Base-by-base conservation (phyloP, 257 asterid genomes). In the Leptodermis oblonga region DNA sequence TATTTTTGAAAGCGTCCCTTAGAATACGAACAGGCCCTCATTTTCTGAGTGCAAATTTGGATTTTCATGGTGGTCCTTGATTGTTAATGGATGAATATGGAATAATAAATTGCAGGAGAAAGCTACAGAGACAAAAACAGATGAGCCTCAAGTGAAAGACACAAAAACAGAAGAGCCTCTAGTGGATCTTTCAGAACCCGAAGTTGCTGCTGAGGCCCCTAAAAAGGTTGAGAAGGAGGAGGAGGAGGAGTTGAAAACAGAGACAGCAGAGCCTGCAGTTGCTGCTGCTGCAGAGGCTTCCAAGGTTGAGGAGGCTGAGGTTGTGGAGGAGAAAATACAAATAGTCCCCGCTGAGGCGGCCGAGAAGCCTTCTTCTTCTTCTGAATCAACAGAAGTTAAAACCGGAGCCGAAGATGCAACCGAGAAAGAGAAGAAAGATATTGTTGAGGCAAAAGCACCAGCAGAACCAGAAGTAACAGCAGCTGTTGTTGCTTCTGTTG, bases 161-260 rank as follows among this genome's bases (percentile, higher is more conserved):
- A n/a, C n/a, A n/a, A n/a, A n/a, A 77, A 75, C 22, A 14, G 89
- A 58, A 63, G 81, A 65, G 54, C 83, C 80, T 34, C 69, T 72
- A 70, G 83, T 80, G 54, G 90, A 84, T 55, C 70, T 74, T 17
- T 46, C 82, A 10, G 86, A 80, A 60, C 73, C 86, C 62, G 83
- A 80, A 1, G 36, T 13, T 1, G 62, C 34, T 62, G 55, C 73
- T 3, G 85, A 80, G 56, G 79, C 82, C 18, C 74, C 87, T 5
- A 74, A 52, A 4, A 18, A 85, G 43, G 54, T 36, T 28, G 83
- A 75, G 71, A 85, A 4, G 51, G 59, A 52, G 59, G 59, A 52
- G 3, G 59, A 52, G 59, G n/a, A 52, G 59, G 23, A 80, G 59
- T n/a, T n/a, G 78, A 77, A 74, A 67, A 52, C 56, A 7, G 81